Base-by-base conservation (phyloP, 345 rosid species). In the Salix arbutifolia region DNA sequence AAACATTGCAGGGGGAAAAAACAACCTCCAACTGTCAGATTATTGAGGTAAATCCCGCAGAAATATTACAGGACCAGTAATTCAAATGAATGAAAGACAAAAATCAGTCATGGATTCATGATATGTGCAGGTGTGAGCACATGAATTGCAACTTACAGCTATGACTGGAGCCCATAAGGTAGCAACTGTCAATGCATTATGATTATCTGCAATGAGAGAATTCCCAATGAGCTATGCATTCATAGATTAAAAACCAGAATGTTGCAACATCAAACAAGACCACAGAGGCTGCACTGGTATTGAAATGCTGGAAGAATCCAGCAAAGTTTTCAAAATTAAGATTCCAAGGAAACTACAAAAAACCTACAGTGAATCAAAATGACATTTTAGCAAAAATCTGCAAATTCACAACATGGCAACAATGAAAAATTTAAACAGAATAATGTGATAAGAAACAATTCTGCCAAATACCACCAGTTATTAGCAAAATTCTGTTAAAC, bases 151-250 rank as follows among this genome's bases (percentile, higher is more conserved):
- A 90, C 98, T 93, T 90, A 95, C 99, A 81, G 93, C 90, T 44
- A 91, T 65, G 67, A 96, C 94, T 69, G 99, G 99, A 77, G 92
- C 91, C 99, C 99, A 96, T 75, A 96, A 85, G 87, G 84, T 83
- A 74, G 87, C 96, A 81, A 96, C 81, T 46, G 99, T 79, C 84
- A 96, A 74, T 79, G 94, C 94, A 81, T 96, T 91, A 82, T 91
- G 96, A 83, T 96, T 96, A 87, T 93, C 99, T 95, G 99, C 93
- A 86, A 76, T 56, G 38, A 85, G 37, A 64, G 10, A 76, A 53
- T 23, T 19, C 70, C 60, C 1, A 44, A 42, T 18, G 40, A 62
- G 46, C n/a, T 78, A 48, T 66, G 62, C 21, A n/a, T 25, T 30
- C 25, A 35, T 30, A 28, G 8, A 4, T 42, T 31, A 46, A 46